Evolutionary conservation across 2,329 filamentous ascomycete species (phyloP).

Genomic region (Aspergillus quadrilineatus): DNA sequence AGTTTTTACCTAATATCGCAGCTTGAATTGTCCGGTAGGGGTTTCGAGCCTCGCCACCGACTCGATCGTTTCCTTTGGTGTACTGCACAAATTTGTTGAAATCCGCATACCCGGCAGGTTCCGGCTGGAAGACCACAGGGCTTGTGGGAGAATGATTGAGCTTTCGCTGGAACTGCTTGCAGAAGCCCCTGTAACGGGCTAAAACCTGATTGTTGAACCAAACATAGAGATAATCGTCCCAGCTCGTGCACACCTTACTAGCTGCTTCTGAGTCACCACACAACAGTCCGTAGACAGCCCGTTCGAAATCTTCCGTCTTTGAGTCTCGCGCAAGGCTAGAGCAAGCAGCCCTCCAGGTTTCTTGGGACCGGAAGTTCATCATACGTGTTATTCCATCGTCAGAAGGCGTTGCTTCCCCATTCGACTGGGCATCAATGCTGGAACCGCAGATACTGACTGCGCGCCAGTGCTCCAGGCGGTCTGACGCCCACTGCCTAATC

Average conservation of each 20-base stretch:
- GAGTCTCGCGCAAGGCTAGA: conserved; percentile 57
- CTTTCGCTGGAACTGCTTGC: conserved; percentile 45
- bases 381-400: conserved; percentile 42
- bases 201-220: conserved; percentile 84
- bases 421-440: conserved; percentile 31
- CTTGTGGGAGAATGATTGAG: conserved; percentile 55
- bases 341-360: conserved; percentile 40
- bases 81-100: conserved; percentile 40
- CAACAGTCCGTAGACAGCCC: conserved; percentile 86
- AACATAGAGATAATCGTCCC: conserved; percentile 85
- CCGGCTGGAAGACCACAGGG: conserved; percentile 55
- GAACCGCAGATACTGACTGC: conserved; percentile 74
- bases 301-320: conserved; percentile 73
- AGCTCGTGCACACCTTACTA: conserved; percentile 70
- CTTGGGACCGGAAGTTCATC: conserved; percentile 43
- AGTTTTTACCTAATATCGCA: conserved; percentile 43
- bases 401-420: conserved; percentile 30
- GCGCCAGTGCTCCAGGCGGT: conserved; percentile 85
- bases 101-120: conserved; percentile 50
- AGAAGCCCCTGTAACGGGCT: conserved; percentile 73
- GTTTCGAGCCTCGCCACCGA: conserved; percentile 42
- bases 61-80: conserved; percentile 35
- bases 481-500: conserved; percentile 81
- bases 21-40: conserved; percentile 47
- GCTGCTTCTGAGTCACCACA: conserved; percentile 79